Conservation (phyloP, 2,329 filamentous ascomycete species). For the Daldinia eschscholtzii region DNA sequence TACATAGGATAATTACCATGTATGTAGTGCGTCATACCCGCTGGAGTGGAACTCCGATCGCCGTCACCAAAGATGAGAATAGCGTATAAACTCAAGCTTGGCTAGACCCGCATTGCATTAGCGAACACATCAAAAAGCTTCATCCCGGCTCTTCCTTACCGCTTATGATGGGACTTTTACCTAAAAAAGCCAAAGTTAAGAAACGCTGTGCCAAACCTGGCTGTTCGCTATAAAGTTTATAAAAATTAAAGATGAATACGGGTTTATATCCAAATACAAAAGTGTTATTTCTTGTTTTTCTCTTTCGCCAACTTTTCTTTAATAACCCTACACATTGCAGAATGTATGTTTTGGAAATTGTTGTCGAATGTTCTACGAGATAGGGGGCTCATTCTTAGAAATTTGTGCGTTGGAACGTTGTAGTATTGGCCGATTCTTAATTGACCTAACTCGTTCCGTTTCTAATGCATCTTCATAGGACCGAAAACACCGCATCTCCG, state of each 20-base stretch:
- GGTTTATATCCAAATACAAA: not conserved
- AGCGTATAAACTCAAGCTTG: constrained; percentile 16
- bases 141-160: constrained; percentile 8
- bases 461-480: constrained; percentile 17
- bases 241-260: not conserved
- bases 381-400: constrained; percentile 25
- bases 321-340: not conserved
- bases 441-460: constrained; percentile 15
- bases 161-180: constrained; percentile 8
- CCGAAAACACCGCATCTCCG: constrained; percentile 21
- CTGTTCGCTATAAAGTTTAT: not conserved
- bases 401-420: constrained; percentile 24
- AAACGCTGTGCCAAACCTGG: not conserved
- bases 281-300: not conserved
- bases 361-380: constrained; percentile 27
- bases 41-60: constrained; percentile 32
- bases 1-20: constrained; percentile 21
- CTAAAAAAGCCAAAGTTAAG: constrained; percentile 5
- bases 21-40: constrained; percentile 39
- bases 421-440: constrained; percentile 9
- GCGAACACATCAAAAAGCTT: constrained; percentile 16
- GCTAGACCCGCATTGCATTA: constrained; percentile 16
- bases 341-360: not conserved
- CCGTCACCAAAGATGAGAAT: constrained; percentile 30
- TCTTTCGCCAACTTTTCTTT: not conserved